Evolutionary conservation across 441 rosid species (phyloP).

Genomic region (Jatropha multifida): DNA sequence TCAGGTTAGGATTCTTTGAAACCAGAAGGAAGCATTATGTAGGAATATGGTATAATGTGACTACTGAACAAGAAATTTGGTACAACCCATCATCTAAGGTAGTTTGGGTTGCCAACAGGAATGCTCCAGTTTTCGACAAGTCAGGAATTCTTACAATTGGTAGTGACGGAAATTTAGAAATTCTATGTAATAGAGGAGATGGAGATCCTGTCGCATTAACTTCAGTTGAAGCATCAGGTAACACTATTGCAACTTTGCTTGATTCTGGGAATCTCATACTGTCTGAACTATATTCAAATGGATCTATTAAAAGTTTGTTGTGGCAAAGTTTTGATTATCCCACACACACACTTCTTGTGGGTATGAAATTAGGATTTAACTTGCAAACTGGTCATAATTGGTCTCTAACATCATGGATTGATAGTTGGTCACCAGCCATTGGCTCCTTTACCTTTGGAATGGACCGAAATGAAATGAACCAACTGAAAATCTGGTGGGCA

Average conservation of each 20-base stretch:
- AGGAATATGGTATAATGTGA: slow-evolving; percentile 18
- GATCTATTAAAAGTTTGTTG: background rate
- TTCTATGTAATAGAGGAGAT: background rate
- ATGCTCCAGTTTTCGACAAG: slow-evolving; percentile 20
- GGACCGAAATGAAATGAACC: background rate
- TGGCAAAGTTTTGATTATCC: slow-evolving; percentile 49
- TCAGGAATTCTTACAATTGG: slow-evolving; percentile 26
- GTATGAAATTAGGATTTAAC: slow-evolving; percentile 37
- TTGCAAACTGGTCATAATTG: background rate
- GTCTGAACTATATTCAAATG: background rate
- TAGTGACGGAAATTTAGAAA: slow-evolving; percentile 23
- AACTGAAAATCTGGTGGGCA: background rate
- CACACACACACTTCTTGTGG: slow-evolving; percentile 32
- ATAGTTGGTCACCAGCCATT: background rate
- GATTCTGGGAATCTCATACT: slow-evolving; percentile 23
- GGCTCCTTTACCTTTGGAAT: background rate
- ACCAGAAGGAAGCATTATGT: background rate
- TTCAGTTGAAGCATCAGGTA: background rate
- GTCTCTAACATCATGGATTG: slow-evolving; percentile 15
- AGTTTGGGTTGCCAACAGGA: slow-evolving; percentile 32
- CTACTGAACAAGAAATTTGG: too few species aligned
- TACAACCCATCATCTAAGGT: background rate
- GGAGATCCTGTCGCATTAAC: background rate
- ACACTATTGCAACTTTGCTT: slow-evolving; percentile 9
- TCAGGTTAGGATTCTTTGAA: slow-evolving; percentile 13